These are phyloP conservation scores for Curvularia sp. DNA, from an alignment of 2,329 filamentous ascomycete genomes.

Conservation along the genomic window DNA sequence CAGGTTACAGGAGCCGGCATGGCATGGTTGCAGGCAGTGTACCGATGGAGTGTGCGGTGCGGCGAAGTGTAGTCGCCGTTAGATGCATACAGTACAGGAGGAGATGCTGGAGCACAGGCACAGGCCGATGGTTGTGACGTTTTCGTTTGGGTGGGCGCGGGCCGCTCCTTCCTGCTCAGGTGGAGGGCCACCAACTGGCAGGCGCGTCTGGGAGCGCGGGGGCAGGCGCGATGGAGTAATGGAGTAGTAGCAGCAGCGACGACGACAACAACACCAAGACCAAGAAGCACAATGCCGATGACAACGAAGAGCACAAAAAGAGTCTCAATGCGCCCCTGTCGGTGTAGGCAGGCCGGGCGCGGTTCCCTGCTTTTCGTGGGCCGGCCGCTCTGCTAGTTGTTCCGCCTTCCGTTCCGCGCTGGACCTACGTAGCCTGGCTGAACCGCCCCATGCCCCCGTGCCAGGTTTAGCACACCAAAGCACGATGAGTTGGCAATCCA, in stretches of 20 bases:
- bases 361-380: constrained; percentile 12
- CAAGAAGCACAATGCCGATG: background rate
- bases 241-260: constrained; percentile 6
- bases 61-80: background rate
- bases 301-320: background rate
- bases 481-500: constrained; percentile 22
- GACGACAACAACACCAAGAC: background rate
- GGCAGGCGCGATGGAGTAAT: constrained; percentile 19
- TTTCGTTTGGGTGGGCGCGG: constrained; percentile 15
- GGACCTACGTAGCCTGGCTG: constrained; percentile 14
- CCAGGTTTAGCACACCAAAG: constrained; percentile 26
- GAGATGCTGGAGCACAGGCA: no score
- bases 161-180: constrained; percentile 18
- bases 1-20: constrained; percentile 18
- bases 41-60: background rate
- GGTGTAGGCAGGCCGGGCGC: background rate
- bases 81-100: background rate
- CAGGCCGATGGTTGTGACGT: constrained; percentile 2
- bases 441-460: constrained; percentile 6
- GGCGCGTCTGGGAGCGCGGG: constrained; percentile 11
- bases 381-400: background rate
- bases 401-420: constrained; percentile 19
- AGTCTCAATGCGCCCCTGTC: background rate
- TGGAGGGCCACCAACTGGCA: constrained; percentile 22
- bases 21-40: constrained; percentile 8